Percentiles rank a stretch among this genome's conserved stretches.
Conservation (phyloP, 495 filamentous ascomycete genomes). For the Penicillium goetzii region DNA sequence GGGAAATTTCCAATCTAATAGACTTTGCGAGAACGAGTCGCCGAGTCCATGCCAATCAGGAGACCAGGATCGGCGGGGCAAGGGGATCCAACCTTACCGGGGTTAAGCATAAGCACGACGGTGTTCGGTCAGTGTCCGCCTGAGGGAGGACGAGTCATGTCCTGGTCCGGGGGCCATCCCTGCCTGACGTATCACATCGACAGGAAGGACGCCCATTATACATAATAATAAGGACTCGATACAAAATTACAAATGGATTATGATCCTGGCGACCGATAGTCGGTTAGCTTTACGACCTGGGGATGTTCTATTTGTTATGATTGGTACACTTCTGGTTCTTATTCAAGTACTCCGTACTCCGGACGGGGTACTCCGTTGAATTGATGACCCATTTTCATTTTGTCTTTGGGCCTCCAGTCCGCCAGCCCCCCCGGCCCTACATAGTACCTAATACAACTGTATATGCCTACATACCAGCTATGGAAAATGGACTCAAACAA, state of each 20-base stretch:
- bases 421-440: not conserved
- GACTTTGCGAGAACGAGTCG: slow-evolving; percentile 25
- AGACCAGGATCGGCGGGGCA: slow-evolving; percentile 33
- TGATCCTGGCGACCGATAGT: not conserved
- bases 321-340: not conserved
- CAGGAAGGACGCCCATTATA: not conserved
- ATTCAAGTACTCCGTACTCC: no score
- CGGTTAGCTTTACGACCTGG: not conserved
- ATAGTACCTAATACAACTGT: not conserved
- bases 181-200: slow-evolving; percentile 33
- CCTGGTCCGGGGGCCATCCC: slow-evolving; percentile 21
- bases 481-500: not conserved
- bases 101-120: slow-evolving; percentile 50
- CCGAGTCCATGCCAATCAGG: slow-evolving; percentile 27
- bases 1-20: slow-evolving; percentile 23
- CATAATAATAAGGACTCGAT: slow-evolving; percentile 12
- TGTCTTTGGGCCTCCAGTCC: not conserved
- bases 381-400: not conserved
- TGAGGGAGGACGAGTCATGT: slow-evolving; percentile 31
- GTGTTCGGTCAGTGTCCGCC: slow-evolving; percentile 34
- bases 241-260: slow-evolving; percentile 1
- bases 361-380: not conserved
- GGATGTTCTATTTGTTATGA: not conserved
- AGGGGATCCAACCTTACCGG: slow-evolving; percentile 49
- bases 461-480: not conserved